Base-by-base conservation (phyloP, 495 filamentous ascomycete genomes). In the Filosporella fistucella region DNA sequence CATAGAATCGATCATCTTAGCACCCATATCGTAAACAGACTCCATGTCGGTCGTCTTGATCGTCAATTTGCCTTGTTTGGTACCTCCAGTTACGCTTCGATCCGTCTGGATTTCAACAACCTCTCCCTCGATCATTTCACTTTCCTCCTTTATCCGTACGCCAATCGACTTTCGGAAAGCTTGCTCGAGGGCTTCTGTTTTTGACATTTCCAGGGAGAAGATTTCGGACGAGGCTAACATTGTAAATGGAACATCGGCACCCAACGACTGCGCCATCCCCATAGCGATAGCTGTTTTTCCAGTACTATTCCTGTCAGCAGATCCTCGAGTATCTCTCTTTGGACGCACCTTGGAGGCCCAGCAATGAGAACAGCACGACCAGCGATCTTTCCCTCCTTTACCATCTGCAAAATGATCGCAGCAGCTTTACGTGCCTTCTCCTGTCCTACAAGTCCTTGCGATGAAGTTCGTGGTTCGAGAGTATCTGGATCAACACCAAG, bases 1-100 rank as follows among this genome's bases (percentile, higher is more conserved):
- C 86, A 99, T 95, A 32, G 89, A 86, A 57, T 99, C 94, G 54
- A 99, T 96, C 94, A 97, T 96, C 68, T 97, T 96, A 44, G 84
- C 90, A 32, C 93, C 93, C 88, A 98, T 93, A 56, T 98, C 93
- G 74, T 96, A 98, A 56, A 97, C 88, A 16, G 93, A 95, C 68
- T 99, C 93, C 93, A 99, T 99, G 62, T 99, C 94, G 56, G 91
- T 96, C 16, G 93, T 99, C 67, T 97, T 99, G 68, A 99, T 96
- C 8, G 93, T 99, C 54, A 99, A 85, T 67, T 97, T 99, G 56
- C 93, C 93, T 76, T 96, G 91, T 74, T 96, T 96, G 64, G 89
- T 90, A 65, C 87, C 86, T 28, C 93, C 93, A 2, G 93, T 97
- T 20, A 99, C 87, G 57, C 90, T 96, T 40, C 94, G 80, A 67